Base-by-base conservation (phyloP, 2,329 filamentous ascomycete species). In the Gyromitra esculenta region DNA sequence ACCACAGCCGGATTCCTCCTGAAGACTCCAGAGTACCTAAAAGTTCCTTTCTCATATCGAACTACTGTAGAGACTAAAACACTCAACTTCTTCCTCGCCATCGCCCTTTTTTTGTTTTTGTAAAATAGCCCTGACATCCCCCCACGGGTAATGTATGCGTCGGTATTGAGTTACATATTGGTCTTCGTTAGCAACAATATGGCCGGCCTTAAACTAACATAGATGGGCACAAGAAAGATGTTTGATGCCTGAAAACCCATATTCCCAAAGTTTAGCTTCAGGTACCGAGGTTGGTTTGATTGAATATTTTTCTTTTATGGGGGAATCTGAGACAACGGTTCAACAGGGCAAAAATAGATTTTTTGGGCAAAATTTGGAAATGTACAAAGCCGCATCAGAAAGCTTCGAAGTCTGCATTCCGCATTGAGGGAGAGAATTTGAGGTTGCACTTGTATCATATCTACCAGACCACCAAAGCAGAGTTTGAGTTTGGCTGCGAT, bases 281-380 rank as follows among this genome's bases (percentile, higher is more conserved):
- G 21, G 18, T 56, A 13, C 52, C 9, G 35, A 18, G 48, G 64
- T 4, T 45, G 43, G 43, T 45, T 45, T 41, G 52, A 59, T 67
- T 57, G 64, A 18, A 57, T 45, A 50, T 41, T 62, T 69, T 69
- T 21, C 35, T 69, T 69, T 52, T 25, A 31, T 41, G 43, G 56
- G 48, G 59, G 56, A 70, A 35, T 31, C 67, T 70, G 68, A 64
- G 68, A 64, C 59, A 71, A 15, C 45, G 57, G 57, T 64, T 48
- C 45, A 45, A 13, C 48, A 56, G 25, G 13, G 39, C 45, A 43
- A 54, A 71, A 71, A 71, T 71, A 71, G 57, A 64, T 21, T 37
- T 7, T 31, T 15, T 21, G 7, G 2, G 15, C 2, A 39, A 59
- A 13, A 50, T 52, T 25, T 48, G 54, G 59, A 50, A 60, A 60